Conservation (phyloP, 768 basidiomycete species). For the Suillus sp. region DNA sequence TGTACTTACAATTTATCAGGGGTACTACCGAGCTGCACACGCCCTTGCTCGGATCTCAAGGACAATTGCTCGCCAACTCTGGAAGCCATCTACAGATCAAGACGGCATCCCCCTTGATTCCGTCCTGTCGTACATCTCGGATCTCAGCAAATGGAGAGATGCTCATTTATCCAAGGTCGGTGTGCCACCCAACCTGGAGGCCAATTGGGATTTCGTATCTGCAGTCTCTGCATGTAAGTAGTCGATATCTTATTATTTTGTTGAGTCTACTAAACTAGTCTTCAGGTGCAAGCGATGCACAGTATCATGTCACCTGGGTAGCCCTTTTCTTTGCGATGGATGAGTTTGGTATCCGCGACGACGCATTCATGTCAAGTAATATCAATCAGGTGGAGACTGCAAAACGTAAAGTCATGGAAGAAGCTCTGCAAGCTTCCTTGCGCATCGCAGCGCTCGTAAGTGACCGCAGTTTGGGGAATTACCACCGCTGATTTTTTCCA, state of each 20-base stretch:
- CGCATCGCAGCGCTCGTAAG: constrained; percentile 87
- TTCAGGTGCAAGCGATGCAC: constrained; percentile 79
- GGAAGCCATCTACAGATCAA: constrained; percentile 74
- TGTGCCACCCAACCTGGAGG: constrained; percentile 82
- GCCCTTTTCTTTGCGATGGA: constrained; percentile 79
- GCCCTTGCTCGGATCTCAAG: constrained; percentile 83
- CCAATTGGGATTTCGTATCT: constrained; percentile 88
- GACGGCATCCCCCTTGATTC: constrained; percentile 75
- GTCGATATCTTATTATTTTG: not conserved
- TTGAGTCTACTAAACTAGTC: constrained; percentile 2
- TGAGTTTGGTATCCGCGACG: constrained; percentile 81
- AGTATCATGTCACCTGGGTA: constrained; percentile 93
- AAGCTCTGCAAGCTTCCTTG: constrained; percentile 82
- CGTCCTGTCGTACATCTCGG: constrained; percentile 55
- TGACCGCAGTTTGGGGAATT: constrained; percentile 10
- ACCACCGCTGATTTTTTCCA: constrained; percentile 10
- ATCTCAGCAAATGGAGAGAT: constrained; percentile 73
- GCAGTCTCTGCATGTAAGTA: constrained; percentile 64
- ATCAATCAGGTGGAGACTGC: constrained; percentile 66
- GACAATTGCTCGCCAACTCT: constrained; percentile 78
- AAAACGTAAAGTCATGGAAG: constrained; percentile 73
- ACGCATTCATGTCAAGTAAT: constrained; percentile 31
- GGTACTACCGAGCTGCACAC: constrained; percentile 82
- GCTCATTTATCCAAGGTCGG: constrained; percentile 77
- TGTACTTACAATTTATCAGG: constrained; percentile 44